Percentiles rank a stretch among this genome's conserved stretches.
These are phyloP conservation scores for Peronospora tabacina DNA, from an alignment of 352 stramenopile species.

Conservation along the genomic window DNA sequence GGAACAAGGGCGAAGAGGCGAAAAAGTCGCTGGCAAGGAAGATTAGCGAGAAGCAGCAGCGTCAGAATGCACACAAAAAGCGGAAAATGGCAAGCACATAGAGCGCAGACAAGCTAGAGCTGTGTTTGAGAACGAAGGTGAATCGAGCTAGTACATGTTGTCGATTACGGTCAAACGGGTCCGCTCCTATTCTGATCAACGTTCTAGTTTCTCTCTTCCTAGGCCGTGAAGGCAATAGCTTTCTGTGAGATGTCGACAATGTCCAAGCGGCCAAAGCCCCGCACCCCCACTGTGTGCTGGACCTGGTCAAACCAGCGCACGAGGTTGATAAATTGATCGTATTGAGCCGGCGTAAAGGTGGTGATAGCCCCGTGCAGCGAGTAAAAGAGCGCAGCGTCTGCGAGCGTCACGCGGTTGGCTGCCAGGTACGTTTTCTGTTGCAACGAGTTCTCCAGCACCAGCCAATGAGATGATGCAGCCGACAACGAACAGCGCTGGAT, in stretches of 20 bases:
- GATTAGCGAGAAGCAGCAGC: conserved; percentile 54
- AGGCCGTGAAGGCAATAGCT: conserved; percentile 57
- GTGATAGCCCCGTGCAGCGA: conserved; percentile 37
- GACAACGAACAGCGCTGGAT: conserved; percentile 35
- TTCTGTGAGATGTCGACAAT: conserved; percentile 45
- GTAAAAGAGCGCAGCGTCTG: conserved; percentile 74
- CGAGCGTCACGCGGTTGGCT: conserved; percentile 64
- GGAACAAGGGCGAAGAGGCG: conserved; percentile 81
- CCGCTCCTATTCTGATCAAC: background rate
- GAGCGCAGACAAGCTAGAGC: background rate
- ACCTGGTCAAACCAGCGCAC: conserved; percentile 84
- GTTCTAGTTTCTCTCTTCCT: conserved; percentile 38
- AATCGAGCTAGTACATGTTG: conserved; percentile 22
- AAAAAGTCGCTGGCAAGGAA: conserved; percentile 79
- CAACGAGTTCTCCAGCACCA: conserved; percentile 52
- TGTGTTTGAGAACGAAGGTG: conserved; percentile 6
- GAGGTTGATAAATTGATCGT: conserved; percentile 46
- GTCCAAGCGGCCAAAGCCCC: conserved; percentile 68
- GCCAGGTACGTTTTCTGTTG: conserved; percentile 57
- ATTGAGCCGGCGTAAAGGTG: conserved; percentile 33
- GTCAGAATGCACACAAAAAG: conserved; percentile 41
- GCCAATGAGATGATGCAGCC: conserved; percentile 43
- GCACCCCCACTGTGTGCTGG: conserved; percentile 76
- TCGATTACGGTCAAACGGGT: background rate
- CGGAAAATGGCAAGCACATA: conserved; percentile 34